Percentiles rank a stretch among this genome's conserved stretches.
These are phyloP conservation scores for Withania somnifera DNA, from an alignment of 305 asterid species.

Conservation along the genomic window DNA sequence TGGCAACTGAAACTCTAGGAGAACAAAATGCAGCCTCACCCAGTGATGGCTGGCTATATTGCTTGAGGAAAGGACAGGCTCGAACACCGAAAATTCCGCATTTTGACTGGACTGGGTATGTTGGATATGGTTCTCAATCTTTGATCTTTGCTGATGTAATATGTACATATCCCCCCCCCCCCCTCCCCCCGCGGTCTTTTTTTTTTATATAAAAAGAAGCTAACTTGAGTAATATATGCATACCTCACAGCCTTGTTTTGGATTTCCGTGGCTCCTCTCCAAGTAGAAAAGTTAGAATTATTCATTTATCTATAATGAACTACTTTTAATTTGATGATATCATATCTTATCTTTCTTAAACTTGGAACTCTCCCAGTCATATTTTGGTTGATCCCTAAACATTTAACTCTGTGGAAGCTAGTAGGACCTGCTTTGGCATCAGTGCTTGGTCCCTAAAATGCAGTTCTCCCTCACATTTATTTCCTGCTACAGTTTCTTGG, in stretches of 20 bases:
- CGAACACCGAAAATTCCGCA: slow-evolving; percentile 68
- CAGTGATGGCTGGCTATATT: slow-evolving; percentile 71
- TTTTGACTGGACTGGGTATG: slow-evolving; percentile 96
- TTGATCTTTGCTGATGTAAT: neutral
- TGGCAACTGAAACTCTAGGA: slow-evolving; percentile 25
- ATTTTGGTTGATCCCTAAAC: neutral
- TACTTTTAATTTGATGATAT: neutral
- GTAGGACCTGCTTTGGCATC: too few species aligned
- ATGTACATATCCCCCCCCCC: too few species aligned
- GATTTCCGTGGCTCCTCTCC: neutral
- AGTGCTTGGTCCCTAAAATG: too few species aligned
- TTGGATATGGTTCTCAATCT: neutral
- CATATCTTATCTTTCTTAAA: neutral
- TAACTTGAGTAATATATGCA: neutral
- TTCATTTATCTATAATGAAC: neutral
- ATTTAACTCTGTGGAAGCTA: too few species aligned
- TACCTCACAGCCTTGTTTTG: neutral
- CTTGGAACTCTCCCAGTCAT: neutral
- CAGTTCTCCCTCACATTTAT: too few species aligned
- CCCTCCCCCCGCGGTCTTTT: too few species aligned
- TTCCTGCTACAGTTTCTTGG: too few species aligned
- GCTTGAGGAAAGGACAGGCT: slow-evolving; percentile 82
- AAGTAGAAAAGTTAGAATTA: neutral
- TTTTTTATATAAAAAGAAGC: too few species aligned
- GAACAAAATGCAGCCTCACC: slow-evolving; percentile 33